Evolutionary conservation across 768 basidiomycete species (phyloP).

Genomic region (Suillus americanus): DNA sequence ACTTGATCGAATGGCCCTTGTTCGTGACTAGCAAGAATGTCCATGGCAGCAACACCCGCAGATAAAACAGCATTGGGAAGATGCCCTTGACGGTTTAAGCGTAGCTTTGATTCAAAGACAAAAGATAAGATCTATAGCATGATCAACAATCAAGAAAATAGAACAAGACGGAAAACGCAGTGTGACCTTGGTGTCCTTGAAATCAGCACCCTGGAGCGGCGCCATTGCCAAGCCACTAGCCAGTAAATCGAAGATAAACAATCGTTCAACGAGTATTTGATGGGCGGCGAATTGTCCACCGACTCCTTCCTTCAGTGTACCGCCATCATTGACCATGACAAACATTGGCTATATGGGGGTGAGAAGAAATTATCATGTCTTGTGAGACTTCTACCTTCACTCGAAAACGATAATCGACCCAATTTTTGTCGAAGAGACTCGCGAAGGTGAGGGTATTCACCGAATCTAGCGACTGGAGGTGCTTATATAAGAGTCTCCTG

Average conservation of each 20-base stretch:
- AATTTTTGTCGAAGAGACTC: constrained; percentile 43
- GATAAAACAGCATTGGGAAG: constrained; percentile 11
- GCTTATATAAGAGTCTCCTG: constrained; percentile 49
- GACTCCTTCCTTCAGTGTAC: constrained; percentile 16
- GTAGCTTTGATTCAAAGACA: constrained; percentile 45
- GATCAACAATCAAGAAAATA: not conserved
- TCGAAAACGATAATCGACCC: constrained; percentile 43
- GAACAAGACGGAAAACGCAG: not conserved
- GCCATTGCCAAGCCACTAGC: constrained; percentile 50
- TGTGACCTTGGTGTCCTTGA: constrained; percentile 61
- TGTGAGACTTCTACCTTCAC: constrained; percentile 37
- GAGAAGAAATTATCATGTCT: not conserved
- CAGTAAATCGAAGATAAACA: constrained; percentile 50
- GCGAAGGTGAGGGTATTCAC: constrained; percentile 48
- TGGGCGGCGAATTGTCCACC: constrained; percentile 17
- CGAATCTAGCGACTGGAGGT: constrained; percentile 40
- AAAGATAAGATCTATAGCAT: constrained; percentile 56
- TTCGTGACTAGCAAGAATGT: constrained; percentile 14
- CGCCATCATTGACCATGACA: constrained; percentile 57
- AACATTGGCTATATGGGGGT: constrained; percentile 58
- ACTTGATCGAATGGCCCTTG: not conserved
- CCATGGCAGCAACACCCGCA: constrained; percentile 11
- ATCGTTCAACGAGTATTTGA: constrained; percentile 45
- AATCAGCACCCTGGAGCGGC: constrained; percentile 53
- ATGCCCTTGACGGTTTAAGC: constrained; percentile 13